These are phyloP conservation scores for Wallacemonas collosoma DNA, from an alignment of 208 protist species.

Conservation along the genomic window DNA sequence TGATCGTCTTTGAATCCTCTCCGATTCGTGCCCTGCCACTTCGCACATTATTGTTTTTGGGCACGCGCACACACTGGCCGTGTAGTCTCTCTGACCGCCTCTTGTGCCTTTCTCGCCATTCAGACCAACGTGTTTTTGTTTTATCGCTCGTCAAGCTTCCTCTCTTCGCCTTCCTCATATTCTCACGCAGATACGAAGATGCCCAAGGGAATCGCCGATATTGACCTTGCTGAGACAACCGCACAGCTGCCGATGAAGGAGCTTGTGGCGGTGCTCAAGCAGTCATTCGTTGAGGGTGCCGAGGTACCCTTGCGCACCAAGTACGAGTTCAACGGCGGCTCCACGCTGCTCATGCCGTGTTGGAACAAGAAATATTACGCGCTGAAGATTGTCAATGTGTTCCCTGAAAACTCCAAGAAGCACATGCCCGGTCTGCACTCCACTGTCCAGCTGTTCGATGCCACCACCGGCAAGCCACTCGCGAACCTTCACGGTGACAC, in stretches of 20 bases:
- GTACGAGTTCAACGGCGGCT: slow-evolving; percentile 17
- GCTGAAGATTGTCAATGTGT: slow-evolving; percentile 28
- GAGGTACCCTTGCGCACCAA: slow-evolving; percentile 19
- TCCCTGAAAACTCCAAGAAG: slow-evolving; percentile 18
- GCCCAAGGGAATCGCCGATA: slow-evolving; percentile 9
- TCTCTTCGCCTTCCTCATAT: not conserved
- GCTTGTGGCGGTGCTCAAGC: slow-evolving; percentile 6
- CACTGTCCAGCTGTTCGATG: slow-evolving; percentile 20
- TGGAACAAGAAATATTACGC: slow-evolving; percentile 27
- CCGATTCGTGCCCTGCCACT: no score
- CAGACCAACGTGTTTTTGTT: no score
- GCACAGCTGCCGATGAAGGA: slow-evolving; percentile 15
- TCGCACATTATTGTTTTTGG: no score
- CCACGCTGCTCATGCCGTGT: slow-evolving; percentile 17
- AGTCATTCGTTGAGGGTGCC: slow-evolving; percentile 4
- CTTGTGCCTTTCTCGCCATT: no score
- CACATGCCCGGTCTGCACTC: slow-evolving; percentile 20
- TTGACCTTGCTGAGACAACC: slow-evolving; percentile 11
- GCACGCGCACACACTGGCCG: no score
- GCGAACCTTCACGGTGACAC: slow-evolving; percentile 21
- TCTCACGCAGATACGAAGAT: not conserved
- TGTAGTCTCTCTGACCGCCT: no score
- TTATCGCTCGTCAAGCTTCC: not conserved
- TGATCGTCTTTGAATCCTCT: no score
- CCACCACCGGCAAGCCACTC: slow-evolving; percentile 18